Evolutionary conservation across 2,329 filamentous ascomycete species (phyloP).

Genomic region (Ophiostoma triangulosporum): DNA sequence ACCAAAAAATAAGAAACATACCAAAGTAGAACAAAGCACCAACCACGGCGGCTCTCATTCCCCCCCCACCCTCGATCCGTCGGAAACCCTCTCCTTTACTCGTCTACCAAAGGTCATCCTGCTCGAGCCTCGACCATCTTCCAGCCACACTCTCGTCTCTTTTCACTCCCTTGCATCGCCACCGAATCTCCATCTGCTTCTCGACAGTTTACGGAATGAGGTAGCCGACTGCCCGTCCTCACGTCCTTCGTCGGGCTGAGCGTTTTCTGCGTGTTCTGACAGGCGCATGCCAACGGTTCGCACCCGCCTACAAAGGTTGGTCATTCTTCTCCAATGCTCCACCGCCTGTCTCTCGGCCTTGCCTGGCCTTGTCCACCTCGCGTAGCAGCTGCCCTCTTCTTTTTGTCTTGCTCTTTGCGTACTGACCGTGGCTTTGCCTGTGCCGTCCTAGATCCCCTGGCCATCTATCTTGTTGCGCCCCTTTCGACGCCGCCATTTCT

Average conservation of each 20-base stretch:
- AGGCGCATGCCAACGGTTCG: neutral
- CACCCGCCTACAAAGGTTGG: constrained; percentile 1
- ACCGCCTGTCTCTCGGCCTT: neutral
- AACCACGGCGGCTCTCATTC: neutral
- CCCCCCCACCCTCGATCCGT: neutral
- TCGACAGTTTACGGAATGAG: constrained; percentile 34
- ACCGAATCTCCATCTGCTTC: neutral
- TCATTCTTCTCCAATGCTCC: neutral
- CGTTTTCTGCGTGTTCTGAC: constrained; percentile 7
- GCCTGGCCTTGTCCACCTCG: neutral
- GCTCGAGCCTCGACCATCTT: neutral
- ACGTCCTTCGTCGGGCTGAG: constrained; percentile 46
- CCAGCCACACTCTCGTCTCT: neutral
- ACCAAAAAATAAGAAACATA: neutral
- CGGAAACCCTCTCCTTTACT: neutral
- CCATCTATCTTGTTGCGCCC: neutral
- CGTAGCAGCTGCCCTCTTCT: neutral
- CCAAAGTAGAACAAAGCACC: neutral
- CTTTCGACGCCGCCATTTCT: neutral
- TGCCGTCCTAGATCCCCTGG: neutral
- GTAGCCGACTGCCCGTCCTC: constrained; percentile 41
- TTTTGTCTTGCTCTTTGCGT: neutral
- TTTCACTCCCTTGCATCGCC: neutral
- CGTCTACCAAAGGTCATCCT: neutral
- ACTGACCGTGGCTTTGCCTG: neutral